Evolutionary conservation across 2,329 filamentous ascomycete genomes (phyloP).

Genomic region (Xylariaceae sp.): DNA sequence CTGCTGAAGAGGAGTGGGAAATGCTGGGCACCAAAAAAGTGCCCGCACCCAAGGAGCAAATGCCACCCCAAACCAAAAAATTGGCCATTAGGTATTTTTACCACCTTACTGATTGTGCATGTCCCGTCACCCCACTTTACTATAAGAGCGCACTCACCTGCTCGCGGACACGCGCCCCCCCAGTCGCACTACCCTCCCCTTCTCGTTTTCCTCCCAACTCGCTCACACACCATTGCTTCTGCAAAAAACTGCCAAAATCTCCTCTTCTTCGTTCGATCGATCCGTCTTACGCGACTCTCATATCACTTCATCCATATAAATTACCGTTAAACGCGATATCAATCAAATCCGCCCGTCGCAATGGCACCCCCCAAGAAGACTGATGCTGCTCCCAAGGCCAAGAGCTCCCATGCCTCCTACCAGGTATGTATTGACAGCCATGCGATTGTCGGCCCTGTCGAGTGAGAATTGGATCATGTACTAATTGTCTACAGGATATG

Average conservation of each 20-base stretch:
- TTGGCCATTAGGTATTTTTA: constrained; percentile 18
- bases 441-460: constrained; percentile 7
- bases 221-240: constrained; percentile 26
- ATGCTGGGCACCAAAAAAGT: neutral
- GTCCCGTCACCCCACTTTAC: constrained; percentile 40
- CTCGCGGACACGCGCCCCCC: constrained; percentile 43
- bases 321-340: constrained; percentile 17
- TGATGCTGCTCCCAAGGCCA: constrained; percentile 44
- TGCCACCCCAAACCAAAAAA: constrained; percentile 4
- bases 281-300: constrained; percentile 25
- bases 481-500: constrained; percentile 50
- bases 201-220: constrained; percentile 30
- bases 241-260: no score
- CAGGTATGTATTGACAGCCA: constrained; percentile 42
- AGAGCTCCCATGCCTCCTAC: constrained; percentile 51
- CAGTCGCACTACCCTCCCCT: constrained; percentile 37
- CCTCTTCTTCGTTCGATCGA: constrained; percentile 16
- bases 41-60: constrained; percentile 11
- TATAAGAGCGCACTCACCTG: constrained; percentile 58
- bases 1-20: constrained; percentile 8
- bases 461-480: constrained; percentile 17
- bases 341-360: constrained; percentile 29
- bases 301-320: constrained; percentile 18
- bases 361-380: constrained; percentile 61
- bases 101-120: constrained; percentile 57